phyloP scores from a whole-genome alignment of 306 rosid genomes.

The Astragalus membranaceus region DNA sequence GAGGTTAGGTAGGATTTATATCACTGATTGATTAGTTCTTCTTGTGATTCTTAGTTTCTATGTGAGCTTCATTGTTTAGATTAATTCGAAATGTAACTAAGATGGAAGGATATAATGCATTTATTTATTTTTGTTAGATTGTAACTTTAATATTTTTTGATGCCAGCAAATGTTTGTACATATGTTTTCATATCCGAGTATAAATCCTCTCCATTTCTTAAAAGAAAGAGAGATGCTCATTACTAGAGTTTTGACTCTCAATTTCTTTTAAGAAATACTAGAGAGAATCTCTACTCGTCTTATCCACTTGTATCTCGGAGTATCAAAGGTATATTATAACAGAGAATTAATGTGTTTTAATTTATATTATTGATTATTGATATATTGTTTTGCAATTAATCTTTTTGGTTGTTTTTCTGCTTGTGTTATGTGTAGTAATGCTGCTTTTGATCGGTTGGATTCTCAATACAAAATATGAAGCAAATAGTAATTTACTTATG shows the following conservation, averaged over 20 bases:
- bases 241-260: neutral
- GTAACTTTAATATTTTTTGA: neutral
- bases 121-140: neutral
- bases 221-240: neutral
- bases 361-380: no score
- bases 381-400: neutral
- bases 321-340: neutral
- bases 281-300: no score
- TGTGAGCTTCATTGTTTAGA: neutral
- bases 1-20: slow-evolving; percentile 35
- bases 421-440: slow-evolving; percentile 11
- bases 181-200: neutral
- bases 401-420: slow-evolving; percentile 2
- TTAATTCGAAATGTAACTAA: neutral
- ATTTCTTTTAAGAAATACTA: no score
- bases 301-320: neutral
- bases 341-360: neutral
- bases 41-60: neutral
- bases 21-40: neutral
- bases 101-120: neutral
- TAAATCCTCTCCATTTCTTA: neutral
- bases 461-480: slow-evolving; percentile 14
- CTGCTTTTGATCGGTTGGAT: slow-evolving; percentile 9
- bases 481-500: neutral
- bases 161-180: neutral